Evolutionary conservation across 805 yeast genomes (phyloP), one percentile per base, ranked within the genome.

Genomic region (Diddensiella transvaalensis): DNA sequence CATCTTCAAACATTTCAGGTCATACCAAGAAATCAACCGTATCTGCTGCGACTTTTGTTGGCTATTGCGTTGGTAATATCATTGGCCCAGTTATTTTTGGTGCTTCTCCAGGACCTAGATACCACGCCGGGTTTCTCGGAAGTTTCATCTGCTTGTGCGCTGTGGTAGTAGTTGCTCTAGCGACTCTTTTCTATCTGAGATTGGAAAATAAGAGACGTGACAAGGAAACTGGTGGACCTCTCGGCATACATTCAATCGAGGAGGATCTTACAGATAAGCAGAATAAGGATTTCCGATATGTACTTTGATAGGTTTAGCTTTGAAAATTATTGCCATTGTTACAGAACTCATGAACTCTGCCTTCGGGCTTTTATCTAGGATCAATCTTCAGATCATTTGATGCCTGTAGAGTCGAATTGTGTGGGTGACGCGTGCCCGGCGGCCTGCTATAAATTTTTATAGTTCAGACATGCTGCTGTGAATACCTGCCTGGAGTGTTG

Each of bases 1-100:
- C 74, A 22, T 66, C 78, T 19, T 64, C 76, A 3, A 76, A 76
- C 52, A 69, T 70, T 46, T 74, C 76, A 4, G 83, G 83, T 15
- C 73, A 71, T 54, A 77, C 82, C n/a, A 78, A 78, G 64, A 76
- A 75, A 57, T 61, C 69, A 42, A 67, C 75, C 1, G 73, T 66
- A 1, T 77, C 79, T 45, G 79, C 80, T 5, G 62, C 80, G 23
- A 77, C 73, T 42, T 70, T 82, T 64, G 72, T 82, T 48, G 82
- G 78, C 3, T 82, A 80, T 59, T 77, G 83, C 35, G 73, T 78
- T 30, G 83, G 84, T n/a, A 78, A 80, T 60, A 68, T 82, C 40
- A 74, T 81, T 48, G 90, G 88, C 2, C 85, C 89, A 3, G 86
- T 82, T 61, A 71, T 82, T 19, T 83, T 83, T 24, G 30, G 51